A percentile compares a stretch with the other conserved stretches of the same genome.
phyloP scores from a whole-genome alignment of 768 basidiomycete species.

The Xerocomellus intermedius region DNA sequence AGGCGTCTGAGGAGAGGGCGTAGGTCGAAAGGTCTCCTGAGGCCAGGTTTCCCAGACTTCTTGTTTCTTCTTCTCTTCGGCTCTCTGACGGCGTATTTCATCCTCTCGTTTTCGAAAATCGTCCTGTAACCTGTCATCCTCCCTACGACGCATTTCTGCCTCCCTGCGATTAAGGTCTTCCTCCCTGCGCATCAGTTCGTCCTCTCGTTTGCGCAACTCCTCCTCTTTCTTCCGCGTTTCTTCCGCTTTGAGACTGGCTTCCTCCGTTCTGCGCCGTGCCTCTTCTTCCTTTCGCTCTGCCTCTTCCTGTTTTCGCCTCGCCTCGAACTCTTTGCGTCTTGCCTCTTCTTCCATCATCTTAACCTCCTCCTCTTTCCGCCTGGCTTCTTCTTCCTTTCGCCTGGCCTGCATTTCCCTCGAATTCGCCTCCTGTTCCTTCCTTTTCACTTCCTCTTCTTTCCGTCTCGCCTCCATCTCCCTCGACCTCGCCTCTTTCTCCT shows the following conservation, averaged over 20 bases:
- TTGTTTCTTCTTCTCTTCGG: constrained; percentile 32
- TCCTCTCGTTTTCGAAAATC: constrained; percentile 33
- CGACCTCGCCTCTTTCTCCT: constrained; percentile 26
- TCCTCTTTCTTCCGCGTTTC: constrained; percentile 27
- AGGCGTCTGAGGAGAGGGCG: constrained; percentile 29
- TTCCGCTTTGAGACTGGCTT: constrained; percentile 23
- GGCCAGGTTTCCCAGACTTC: constrained; percentile 32
- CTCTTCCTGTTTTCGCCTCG: constrained; percentile 30
- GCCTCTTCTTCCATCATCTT: constrained; percentile 26
- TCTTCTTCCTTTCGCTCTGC: constrained; percentile 32
- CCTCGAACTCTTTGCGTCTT: constrained; percentile 30
- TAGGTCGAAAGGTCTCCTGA: constrained; percentile 22
- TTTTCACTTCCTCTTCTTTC: constrained; percentile 21
- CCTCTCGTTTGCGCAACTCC: constrained; percentile 26
- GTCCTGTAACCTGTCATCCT: constrained; percentile 27
- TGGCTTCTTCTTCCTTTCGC: constrained; percentile 31
- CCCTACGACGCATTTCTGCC: constrained; percentile 31
- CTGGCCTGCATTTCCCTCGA: constrained; percentile 28
- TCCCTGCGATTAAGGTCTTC: constrained; percentile 33
- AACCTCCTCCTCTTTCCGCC: constrained; percentile 28
- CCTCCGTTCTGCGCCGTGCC: constrained; percentile 27
- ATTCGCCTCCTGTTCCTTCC: constrained; percentile 29
- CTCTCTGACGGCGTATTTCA: constrained; percentile 29
- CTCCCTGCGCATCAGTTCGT: constrained; percentile 30
- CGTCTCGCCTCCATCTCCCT: constrained; percentile 22